Evolutionary conservation across 768 basidiomycete genomes (phyloP), one percentile per base, ranked within the genome.

Genomic region (Boletus subparvulus): DNA sequence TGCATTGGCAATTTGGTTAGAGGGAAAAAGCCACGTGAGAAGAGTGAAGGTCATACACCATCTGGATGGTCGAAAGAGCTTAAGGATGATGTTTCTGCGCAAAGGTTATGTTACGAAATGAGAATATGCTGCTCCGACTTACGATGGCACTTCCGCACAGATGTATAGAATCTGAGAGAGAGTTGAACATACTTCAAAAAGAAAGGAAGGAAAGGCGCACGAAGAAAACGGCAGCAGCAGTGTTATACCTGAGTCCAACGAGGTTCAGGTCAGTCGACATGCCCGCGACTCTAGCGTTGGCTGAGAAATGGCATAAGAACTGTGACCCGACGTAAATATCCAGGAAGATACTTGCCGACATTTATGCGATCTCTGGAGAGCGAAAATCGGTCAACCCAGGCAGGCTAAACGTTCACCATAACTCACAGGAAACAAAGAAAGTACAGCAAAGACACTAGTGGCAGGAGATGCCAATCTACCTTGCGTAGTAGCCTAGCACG

Each of bases 361-460:
- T 79, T 80, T 40, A 75, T 65, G n/a, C 79, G 74, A 63, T 80
- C 79, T 36, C 76, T 77, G 47, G 21, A 52, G 30, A 33, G 44
- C 39, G n/a, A 28, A 44, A 4, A 8, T 37, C 3, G 16, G 17
- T 59, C 13, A 47, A 21, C 2, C 10, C n/a, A 24, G 28, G 28
- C 14, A 3, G 35, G 8, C 19, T 9, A n/a, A 33, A 36, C 19
- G 2, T 32, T 30, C 21, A 46, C 28, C 9, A 30, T 9, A 40
- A 73, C 78, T 71, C 58, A 79, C 76, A 80, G 63, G 64, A 80
- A 80, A 8, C 76, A 78, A 41, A 78, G 67, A 33, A 80, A 65
- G 55, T 78, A 80, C 6, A 81, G 64, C 39, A 78, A 54, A 6
- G 77, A 76, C 33, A 80, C 72, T 47, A 78, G 70, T 5, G 79